Conservation (phyloP, 306 rosid species). For the Sicyos edulis region DNA sequence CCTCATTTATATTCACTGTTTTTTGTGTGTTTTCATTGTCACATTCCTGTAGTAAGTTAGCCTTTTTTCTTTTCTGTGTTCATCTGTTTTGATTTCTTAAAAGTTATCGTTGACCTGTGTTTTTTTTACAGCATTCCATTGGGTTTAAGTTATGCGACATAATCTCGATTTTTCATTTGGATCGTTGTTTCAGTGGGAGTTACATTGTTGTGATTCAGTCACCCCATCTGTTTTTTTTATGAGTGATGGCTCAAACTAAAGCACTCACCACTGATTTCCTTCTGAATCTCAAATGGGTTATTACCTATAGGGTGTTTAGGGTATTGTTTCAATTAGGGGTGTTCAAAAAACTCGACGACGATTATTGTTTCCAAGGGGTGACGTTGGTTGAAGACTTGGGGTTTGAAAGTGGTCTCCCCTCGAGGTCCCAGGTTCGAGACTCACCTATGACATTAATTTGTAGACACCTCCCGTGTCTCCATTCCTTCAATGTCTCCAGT, state of each 20-base stretch:
- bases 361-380: too few species aligned
- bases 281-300: slow-evolving; percentile 5
- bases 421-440: too few species aligned
- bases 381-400: too few species aligned
- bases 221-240: neutral
- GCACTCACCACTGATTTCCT: neutral
- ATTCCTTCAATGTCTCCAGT: too few species aligned
- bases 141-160: slow-evolving; percentile 2
- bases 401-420: too few species aligned
- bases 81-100: neutral
- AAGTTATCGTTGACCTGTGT: neutral
- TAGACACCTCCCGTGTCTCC: too few species aligned
- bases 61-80: neutral
- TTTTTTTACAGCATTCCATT: neutral
- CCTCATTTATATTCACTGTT: neutral
- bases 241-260: slow-evolving; percentile 4
- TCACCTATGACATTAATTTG: too few species aligned
- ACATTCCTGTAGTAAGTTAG: neutral
- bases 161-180: neutral
- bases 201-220: neutral
- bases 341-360: too few species aligned
- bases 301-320: neutral
- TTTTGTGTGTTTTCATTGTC: neutral
- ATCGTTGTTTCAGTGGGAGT: slow-evolving; percentile 9
- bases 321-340: neutral